phyloP scores from a whole-genome alignment of 2,329 filamentous ascomycete species.

The Fusarium pseudonygamai region DNA sequence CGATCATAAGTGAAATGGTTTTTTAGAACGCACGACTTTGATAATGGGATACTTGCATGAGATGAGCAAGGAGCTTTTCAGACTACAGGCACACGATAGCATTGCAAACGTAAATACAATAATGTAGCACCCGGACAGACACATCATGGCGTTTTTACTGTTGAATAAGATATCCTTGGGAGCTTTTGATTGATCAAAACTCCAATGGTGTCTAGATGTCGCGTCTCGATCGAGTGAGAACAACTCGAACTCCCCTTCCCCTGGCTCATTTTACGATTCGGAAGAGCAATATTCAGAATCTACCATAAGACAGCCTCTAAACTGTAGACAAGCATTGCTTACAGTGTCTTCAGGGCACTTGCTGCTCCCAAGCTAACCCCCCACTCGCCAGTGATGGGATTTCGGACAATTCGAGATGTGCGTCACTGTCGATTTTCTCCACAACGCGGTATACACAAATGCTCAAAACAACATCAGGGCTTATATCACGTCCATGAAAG shows the following conservation, averaged over 20 bases:
- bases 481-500: fast-evolving
- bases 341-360: not conserved
- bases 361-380: not conserved
- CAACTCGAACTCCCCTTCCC: not conserved
- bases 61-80: not conserved
- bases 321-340: not conserved
- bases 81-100: not conserved
- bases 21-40: not conserved
- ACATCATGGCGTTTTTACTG: fast-evolving
- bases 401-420: not conserved
- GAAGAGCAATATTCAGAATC: not conserved
- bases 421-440: not conserved
- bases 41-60: not conserved
- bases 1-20: not conserved
- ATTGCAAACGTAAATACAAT: not conserved
- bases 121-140: too few relatives aligned
- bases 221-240: not conserved
- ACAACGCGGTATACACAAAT: not conserved
- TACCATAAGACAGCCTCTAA: not conserved
- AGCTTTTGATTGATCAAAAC: too few relatives aligned
- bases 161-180: too few relatives aligned
- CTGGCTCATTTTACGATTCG: not conserved
- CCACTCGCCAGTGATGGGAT: conserved; percentile 13
- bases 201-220: not conserved
- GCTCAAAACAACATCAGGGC: not conserved